These are phyloP conservation scores for Psilocybe azurescens DNA, from an alignment of 768 basidiomycete species.

Conservation along the genomic window DNA sequence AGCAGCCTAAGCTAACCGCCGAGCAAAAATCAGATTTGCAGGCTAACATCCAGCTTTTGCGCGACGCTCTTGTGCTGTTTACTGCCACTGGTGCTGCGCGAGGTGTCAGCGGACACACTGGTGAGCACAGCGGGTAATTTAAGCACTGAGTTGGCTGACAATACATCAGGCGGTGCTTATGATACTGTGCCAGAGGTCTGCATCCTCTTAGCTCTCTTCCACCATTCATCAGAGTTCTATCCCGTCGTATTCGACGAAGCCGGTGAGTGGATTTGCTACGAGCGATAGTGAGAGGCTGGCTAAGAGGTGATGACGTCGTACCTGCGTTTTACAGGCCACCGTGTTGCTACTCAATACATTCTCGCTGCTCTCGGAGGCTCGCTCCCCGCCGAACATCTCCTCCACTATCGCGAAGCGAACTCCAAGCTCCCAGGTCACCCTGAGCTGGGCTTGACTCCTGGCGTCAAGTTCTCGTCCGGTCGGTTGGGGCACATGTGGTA, in stretches of 20 bases:
- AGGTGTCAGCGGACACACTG: conserved; percentile 88
- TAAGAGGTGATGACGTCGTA: too few relatives aligned
- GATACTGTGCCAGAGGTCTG: conserved; percentile 87
- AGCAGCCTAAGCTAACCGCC: conserved; percentile 61
- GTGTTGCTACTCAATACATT: conserved; percentile 90
- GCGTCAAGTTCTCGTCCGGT: conserved; percentile 93
- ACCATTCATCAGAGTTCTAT: conserved; percentile 63
- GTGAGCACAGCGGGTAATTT: conserved; percentile 35
- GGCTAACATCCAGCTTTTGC: conserved; percentile 79
- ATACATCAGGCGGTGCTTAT: conserved; percentile 57
- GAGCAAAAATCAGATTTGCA: conserved; percentile 64
- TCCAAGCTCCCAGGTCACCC: conserved; percentile 90
- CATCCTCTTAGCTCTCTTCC: conserved; percentile 77
- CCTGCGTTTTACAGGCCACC: conserved; percentile 60
- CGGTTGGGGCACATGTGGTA: conserved; percentile 91
- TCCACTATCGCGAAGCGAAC: conserved; percentile 87
- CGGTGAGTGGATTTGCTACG: conserved; percentile 48
- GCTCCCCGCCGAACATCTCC: conserved; percentile 74
- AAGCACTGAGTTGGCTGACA: conserved; percentile 10
- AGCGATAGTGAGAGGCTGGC: too few relatives aligned
- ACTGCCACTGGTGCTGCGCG: conserved; percentile 86
- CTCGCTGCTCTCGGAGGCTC: conserved; percentile 78
- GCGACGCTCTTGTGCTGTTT: conserved; percentile 87
- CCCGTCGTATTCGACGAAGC: conserved; percentile 84
- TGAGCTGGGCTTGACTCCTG: conserved; percentile 89